Base-by-base conservation (phyloP, 139 green algal species). In the Desmodesmus armatus region DNA sequence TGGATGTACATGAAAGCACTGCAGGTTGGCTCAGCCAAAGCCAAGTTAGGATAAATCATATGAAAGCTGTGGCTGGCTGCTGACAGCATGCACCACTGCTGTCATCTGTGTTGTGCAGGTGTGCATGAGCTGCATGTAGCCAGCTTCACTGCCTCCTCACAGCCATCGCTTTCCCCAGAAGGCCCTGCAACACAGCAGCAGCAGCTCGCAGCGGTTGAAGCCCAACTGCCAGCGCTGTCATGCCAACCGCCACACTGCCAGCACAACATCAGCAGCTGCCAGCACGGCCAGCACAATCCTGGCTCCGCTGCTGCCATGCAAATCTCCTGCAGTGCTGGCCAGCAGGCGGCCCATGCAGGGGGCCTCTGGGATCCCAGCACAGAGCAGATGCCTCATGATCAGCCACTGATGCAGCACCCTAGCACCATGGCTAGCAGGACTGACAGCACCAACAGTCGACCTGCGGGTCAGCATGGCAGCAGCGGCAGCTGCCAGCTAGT, bases 161-260 rank as follows among this genome's bases (percentile, higher is more conserved):
- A 21, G 2, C 71, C 71, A 13, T 63, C 43, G 2, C 53, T 82
- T 51, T 35, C 75, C 27, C 75, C 75, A 21, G 15, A 25, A 40
- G 35, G 23, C 3, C 35, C 75, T 23, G 29, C 40, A 0, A 23
- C 9, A 15, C 51, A 51, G 40, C 35, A 82, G 75, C 53, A 69
- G 75, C 75, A 71, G 75, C 75, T 82, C 19, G 53, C 75, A 40
- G 53, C n/a, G n/a, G n/a, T n/a, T n/a, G n/a, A n/a, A n/a, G n/a
- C n/a, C n/a, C n/a, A n/a, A n/a, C n/a, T n/a, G n/a, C n/a, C n/a
- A n/a, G n/a, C n/a, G n/a, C n/a, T n/a, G n/a, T n/a, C n/a, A n/a
- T n/a, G n/a, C n/a, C n/a, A n/a, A n/a, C n/a, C n/a, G n/a, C n/a
- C n/a, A n/a, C n/a, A n/a, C n/a, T n/a, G n/a, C n/a, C n/a, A n/a